Percentiles rank a stretch among this genome's conserved stretches.
phyloP scores from a whole-genome alignment of 441 rosid genomes.

The Corymbia calophylla region DNA sequence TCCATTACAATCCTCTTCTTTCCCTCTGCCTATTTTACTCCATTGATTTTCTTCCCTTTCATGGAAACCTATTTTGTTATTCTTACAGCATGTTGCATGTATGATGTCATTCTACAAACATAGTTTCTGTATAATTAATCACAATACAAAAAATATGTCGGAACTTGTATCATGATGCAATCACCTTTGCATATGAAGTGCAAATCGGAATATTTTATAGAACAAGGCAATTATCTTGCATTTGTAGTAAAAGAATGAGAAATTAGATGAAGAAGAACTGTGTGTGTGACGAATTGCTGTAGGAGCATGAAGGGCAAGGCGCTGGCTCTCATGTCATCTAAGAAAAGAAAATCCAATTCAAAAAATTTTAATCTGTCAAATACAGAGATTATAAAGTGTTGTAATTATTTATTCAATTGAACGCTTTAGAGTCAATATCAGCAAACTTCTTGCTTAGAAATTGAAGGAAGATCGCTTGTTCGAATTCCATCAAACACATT shows the following conservation, averaged over 20 bases:
- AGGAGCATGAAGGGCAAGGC: neutral
- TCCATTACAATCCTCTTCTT: neutral
- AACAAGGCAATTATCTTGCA: neutral
- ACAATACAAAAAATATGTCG: neutral
- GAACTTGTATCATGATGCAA: neutral
- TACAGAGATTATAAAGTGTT: neutral
- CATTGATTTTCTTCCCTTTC: neutral
- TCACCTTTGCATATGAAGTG: neutral
- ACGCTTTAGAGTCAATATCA: neutral
- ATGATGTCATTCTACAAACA: neutral
- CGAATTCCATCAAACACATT: neutral
- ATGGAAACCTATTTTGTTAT: neutral
- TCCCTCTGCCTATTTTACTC: neutral
- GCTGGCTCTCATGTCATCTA: neutral
- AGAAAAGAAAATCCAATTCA: neutral
- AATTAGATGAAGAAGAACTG: neutral
- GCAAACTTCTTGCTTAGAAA: neutral
- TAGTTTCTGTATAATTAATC: neutral
- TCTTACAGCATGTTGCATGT: neutral
- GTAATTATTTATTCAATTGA: neutral
- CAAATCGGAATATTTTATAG: neutral
- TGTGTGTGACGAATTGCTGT: neutral
- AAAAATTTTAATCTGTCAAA: neutral
- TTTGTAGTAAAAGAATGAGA: neutral
- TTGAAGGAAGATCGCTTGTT: neutral